These are phyloP conservation scores for Drechslera avenae DNA, from an alignment of 2,329 filamentous ascomycete species.

Conservation along the genomic window DNA sequence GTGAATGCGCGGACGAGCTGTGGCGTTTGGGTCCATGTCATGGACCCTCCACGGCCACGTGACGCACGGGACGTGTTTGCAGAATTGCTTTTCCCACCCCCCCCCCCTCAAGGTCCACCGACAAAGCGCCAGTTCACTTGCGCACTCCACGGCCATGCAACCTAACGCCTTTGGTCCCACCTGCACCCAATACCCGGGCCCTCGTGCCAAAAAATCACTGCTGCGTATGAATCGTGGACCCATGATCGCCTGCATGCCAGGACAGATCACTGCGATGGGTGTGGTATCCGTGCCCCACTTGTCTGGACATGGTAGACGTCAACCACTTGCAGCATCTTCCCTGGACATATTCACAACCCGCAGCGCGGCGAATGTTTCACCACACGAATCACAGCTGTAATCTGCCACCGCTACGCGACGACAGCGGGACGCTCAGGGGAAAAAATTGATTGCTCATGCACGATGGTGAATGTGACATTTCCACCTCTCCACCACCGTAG, in stretches of 20 bases:
- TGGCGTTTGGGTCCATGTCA: too few relatives aligned
- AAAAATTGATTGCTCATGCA: not conserved
- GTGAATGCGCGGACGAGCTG: too few relatives aligned
- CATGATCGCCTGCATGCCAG: not conserved
- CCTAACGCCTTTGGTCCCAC: slow-evolving; percentile 1
- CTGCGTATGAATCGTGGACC: not conserved
- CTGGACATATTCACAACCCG: not conserved
- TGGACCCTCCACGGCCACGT: slow-evolving; percentile 3
- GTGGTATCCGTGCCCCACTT: not conserved
- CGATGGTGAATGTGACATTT: slow-evolving; percentile 1
- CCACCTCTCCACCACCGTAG: not conserved
- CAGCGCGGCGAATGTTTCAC: not conserved
- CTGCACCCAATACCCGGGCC: not conserved
- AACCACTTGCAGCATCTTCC: not conserved
- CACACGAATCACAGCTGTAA: not conserved
- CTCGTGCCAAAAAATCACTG: not conserved
- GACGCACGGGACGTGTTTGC: not conserved
- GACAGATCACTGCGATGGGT: not conserved
- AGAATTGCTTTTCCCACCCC: slow-evolving; percentile 2
- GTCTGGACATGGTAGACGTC: not conserved
- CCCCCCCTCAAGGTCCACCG: not conserved
- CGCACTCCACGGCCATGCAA: not conserved
- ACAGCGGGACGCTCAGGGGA: slow-evolving; percentile 5
- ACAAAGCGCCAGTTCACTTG: too few relatives aligned
- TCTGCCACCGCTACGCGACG: not conserved